Percentiles rank a stretch among this genome's conserved stretches.
phyloP scores from a whole-genome alignment of 345 rosid genomes.

The Barbarea vulgaris region DNA sequence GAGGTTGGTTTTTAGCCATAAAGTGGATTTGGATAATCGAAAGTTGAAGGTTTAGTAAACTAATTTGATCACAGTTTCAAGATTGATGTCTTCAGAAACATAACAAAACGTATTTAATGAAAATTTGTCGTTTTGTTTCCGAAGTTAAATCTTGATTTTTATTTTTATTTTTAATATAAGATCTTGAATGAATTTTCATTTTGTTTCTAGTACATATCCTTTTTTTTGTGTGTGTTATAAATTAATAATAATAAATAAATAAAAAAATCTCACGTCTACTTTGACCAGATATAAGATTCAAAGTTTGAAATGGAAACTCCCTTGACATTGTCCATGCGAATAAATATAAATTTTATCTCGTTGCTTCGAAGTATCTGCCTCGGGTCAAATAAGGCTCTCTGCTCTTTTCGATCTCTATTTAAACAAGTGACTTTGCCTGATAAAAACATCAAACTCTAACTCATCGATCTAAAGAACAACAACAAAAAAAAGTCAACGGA shows the following conservation, averaged over 20 bases:
- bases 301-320: not conserved
- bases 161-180: no score
- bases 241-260: no score
- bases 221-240: no score
- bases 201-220: not conserved
- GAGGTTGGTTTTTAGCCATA: not conserved
- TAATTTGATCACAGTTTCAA: not conserved
- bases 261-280: constrained; percentile 5
- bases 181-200: not conserved
- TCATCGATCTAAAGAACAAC: constrained; percentile 1
- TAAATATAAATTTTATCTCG: not conserved
- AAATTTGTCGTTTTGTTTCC: constrained; percentile 19
- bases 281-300: constrained; percentile 32
- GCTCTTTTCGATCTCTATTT: constrained; percentile 16
- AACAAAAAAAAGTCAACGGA: constrained; percentile 13
- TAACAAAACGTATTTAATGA: not conserved
- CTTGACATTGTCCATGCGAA: not conserved
- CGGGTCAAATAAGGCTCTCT: constrained; percentile 37
- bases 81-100: not conserved
- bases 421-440: constrained; percentile 12
- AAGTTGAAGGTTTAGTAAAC: not conserved
- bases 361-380: constrained; percentile 19
- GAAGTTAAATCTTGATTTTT: no score
- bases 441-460: constrained; percentile 9
- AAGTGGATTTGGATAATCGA: not conserved